Percentiles rank a stretch among this genome's conserved stretches.
These are phyloP conservation scores for Fraxinus sp. DNA, from an alignment of 305 asterid genomes.

Conservation along the genomic window DNA sequence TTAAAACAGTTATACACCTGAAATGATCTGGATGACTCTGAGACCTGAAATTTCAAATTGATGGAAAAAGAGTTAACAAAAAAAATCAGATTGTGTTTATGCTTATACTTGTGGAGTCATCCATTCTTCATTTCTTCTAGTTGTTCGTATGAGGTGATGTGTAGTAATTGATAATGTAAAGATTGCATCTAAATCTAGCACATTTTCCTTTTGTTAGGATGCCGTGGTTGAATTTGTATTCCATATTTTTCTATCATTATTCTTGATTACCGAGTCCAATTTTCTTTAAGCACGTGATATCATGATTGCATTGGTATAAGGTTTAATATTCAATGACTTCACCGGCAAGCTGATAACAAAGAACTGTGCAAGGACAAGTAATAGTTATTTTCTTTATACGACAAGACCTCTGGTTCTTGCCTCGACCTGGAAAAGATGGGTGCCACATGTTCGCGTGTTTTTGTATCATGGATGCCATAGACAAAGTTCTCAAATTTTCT, in stretches of 20 bases:
- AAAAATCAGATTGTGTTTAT: background rate
- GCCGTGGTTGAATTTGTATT: background rate
- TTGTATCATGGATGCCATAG: constrained; percentile 1
- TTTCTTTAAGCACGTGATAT: background rate
- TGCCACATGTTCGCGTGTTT: background rate
- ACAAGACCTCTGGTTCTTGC: background rate
- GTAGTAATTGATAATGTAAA: background rate
- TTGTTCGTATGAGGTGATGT: background rate
- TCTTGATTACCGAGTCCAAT: background rate
- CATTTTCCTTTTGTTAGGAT: background rate
- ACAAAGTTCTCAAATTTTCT: background rate
- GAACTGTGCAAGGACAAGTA: background rate
- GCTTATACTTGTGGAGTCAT: background rate
- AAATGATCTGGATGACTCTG: background rate
- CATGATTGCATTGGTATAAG: background rate
- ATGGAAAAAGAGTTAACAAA: background rate
- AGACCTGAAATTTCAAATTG: background rate
- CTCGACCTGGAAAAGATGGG: constrained; percentile 7
- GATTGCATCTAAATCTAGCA: background rate
- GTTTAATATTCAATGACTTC: background rate
- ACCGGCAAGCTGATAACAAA: background rate
- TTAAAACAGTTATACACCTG: background rate
- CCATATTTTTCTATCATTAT: background rate
- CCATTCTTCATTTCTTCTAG: background rate
- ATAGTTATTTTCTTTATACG: background rate